phyloP scores from a whole-genome alignment of 768 basidiomycete species.

The Candolleomyces eurysporus region DNA sequence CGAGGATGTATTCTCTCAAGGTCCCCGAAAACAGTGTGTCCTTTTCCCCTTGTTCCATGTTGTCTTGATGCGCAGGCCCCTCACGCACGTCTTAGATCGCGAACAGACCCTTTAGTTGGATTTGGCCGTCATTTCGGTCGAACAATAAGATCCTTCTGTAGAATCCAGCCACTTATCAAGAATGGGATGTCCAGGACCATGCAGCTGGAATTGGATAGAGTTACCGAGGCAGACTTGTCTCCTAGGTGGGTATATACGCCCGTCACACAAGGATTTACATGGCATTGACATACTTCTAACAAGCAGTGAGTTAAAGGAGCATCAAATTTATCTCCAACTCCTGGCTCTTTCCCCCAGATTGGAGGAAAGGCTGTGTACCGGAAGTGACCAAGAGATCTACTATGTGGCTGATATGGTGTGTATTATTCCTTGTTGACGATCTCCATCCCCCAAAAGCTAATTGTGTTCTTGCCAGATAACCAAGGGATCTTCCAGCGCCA shows the following conservation, averaged over 20 bases:
- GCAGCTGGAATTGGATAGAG: conserved; percentile 8
- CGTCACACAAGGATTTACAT: not conserved
- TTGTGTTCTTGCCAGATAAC: conserved; percentile 8
- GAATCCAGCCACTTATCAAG: conserved; percentile 16
- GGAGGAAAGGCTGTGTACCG: conserved; percentile 12
- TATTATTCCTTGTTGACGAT: not conserved
- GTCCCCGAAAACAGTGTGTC: too few relatives aligned
- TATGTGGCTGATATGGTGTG: conserved; percentile 15
- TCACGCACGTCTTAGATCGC: not conserved
- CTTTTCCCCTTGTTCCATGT: too few relatives aligned
- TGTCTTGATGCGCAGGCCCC: too few relatives aligned
- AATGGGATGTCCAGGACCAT: conserved; percentile 11
- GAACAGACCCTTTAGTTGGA: conserved; percentile 17
- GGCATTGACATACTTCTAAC: too few relatives aligned
- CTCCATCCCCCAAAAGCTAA: not conserved
- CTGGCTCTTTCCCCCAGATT: conserved; percentile 14
- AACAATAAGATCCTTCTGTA: conserved; percentile 18
- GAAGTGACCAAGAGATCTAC: conserved; percentile 13
- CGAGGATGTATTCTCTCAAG: too few relatives aligned
- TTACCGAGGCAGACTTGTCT: conserved; percentile 3
- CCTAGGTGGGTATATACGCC: not conserved
- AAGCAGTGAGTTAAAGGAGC: conserved; percentile 13
- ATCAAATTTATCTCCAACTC: conserved; percentile 14
- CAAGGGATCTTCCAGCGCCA: conserved; percentile 9
- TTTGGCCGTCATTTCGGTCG: conserved; percentile 20